Evolutionary conservation across 2,329 filamentous ascomycete species (phyloP).

Genomic region (Herpomyces periplanetae): DNA sequence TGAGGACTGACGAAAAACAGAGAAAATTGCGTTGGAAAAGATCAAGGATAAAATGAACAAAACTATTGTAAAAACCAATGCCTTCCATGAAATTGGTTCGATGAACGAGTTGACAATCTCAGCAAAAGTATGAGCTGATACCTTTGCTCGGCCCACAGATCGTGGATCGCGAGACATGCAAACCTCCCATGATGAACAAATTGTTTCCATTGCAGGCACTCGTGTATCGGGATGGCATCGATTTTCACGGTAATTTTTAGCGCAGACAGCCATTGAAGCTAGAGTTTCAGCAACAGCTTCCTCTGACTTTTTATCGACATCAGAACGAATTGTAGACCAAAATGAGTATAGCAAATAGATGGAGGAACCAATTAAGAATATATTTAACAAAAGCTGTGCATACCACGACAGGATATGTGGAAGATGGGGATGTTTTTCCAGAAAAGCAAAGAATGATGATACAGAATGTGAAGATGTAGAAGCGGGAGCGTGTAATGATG

Average conservation of each 20-base stretch:
- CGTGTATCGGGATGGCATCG: conserved; percentile 23
- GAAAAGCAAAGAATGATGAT: conserved; percentile 16
- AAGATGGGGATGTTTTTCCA: conserved; percentile 22
- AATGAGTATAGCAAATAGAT: conserved; percentile 28
- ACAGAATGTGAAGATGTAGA: conserved; percentile 7
- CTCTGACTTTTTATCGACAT: conserved; percentile 30
- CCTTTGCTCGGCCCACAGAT: conserved; percentile 32
- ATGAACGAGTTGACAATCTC: conserved; percentile 80
- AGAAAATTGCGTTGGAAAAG: too few species aligned
- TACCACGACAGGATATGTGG: conserved; percentile 21
- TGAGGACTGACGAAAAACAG: too few species aligned
- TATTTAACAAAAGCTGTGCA: conserved; percentile 20
- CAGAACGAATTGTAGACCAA: conserved; percentile 25
- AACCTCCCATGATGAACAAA: conserved; percentile 41
- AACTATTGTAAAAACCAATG: too few species aligned
- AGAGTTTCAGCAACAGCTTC: conserved; percentile 26
- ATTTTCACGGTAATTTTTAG: conserved; percentile 32
- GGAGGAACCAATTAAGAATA: conserved; percentile 15
- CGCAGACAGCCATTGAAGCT: conserved; percentile 30
- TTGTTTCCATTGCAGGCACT: conserved; percentile 25
- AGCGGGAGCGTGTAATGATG: conserved; percentile 4
- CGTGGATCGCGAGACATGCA: conserved; percentile 60
- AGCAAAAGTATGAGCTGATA: conserved; percentile 55
- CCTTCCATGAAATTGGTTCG: conserved; percentile 55
- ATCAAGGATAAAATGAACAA: too few species aligned